phyloP scores from a whole-genome alignment of 2,329 filamentous ascomycete genomes.

The Aspergillus sp. region DNA sequence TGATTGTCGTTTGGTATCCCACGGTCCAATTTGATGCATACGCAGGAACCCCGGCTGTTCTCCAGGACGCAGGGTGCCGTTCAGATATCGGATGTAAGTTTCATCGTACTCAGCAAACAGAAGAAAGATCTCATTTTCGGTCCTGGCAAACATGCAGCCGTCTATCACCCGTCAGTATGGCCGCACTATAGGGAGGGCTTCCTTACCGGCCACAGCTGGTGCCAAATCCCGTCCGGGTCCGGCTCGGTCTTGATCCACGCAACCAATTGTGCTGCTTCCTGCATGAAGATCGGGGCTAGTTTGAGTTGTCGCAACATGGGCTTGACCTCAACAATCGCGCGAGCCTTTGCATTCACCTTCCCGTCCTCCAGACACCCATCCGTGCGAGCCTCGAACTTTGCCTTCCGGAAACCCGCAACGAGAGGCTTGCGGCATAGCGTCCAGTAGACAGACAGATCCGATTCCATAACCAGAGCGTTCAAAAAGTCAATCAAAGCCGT shows the following conservation, averaged over 20 bases:
- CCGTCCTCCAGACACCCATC: conserved; percentile 17
- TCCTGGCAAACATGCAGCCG: conserved; percentile 5
- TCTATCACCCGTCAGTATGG: conserved; percentile 4
- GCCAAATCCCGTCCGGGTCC: background rate
- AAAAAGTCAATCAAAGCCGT: conserved; percentile 13
- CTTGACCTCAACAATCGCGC: background rate
- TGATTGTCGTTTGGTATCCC: conserved; percentile 3
- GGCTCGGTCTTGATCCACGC: conserved; percentile 11
- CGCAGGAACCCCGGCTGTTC: conserved; percentile 5
- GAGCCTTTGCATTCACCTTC: too few relatives aligned
- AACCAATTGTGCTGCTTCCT: conserved; percentile 17
- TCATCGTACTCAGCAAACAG: conserved; percentile 5
- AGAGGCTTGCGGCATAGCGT: conserved; percentile 14
- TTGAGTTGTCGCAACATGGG: conserved; percentile 5
- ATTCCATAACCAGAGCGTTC: conserved; percentile 12
- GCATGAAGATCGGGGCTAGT: conserved; percentile 10
- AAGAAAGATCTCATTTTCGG: conserved; percentile 5
- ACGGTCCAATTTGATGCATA: conserved; percentile 15
- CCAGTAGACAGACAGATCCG: conserved; percentile 7
- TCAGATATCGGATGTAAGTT: conserved; percentile 7
- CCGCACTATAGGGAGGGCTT: too few relatives aligned
- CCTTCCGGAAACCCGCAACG: conserved; percentile 8
- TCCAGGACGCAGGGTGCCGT: background rate
- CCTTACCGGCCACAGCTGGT: too few relatives aligned
- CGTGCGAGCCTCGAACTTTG: conserved; percentile 15